Conservation (phyloP, 805 yeast genomes). For the Candida hispaniensis region DNA sequence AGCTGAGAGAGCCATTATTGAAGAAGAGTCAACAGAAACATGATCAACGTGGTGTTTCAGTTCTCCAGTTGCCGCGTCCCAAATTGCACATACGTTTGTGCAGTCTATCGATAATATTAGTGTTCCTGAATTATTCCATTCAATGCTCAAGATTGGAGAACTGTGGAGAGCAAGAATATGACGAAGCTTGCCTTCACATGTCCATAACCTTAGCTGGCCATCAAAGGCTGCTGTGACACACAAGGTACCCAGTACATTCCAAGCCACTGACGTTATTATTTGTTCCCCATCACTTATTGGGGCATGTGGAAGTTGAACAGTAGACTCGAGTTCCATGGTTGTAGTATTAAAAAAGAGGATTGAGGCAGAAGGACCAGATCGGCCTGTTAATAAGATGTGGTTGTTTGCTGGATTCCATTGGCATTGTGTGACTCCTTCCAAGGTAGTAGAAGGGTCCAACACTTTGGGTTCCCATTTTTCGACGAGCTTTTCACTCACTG, state of each 20-base stretch:
- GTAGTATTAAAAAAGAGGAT: constrained; percentile 1
- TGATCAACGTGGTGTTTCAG: constrained; percentile 19
- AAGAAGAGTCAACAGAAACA: constrained; percentile 11
- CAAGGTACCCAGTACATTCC: constrained; percentile 58
- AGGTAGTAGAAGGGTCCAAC: constrained; percentile 4
- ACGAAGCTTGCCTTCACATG: constrained; percentile 52
- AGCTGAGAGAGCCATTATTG: constrained; percentile 2
- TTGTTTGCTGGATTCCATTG: constrained; percentile 11
- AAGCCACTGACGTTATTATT: constrained; percentile 31
- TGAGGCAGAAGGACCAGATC: constrained; percentile 4
- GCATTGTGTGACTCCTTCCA: constrained; percentile 2
- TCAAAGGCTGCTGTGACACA: constrained; percentile 53
- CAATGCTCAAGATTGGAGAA: constrained; percentile 43
- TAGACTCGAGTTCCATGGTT: neutral
- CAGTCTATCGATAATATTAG: constrained; percentile 51
- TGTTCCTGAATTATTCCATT: constrained; percentile 52
- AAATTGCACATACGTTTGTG: constrained; percentile 43
- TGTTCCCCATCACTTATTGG: constrained; percentile 19
- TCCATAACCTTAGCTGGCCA: constrained; percentile 78
- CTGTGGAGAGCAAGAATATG: constrained; percentile 43
- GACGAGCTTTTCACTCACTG: no score
- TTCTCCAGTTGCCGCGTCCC: constrained; percentile 56
- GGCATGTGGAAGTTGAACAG: constrained; percentile 12
- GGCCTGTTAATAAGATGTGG: constrained; percentile 1
- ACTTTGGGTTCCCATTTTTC: no score